Conservation (phyloP, 108 stramenopile genomes). For the Cyclotella atomus region DNA sequence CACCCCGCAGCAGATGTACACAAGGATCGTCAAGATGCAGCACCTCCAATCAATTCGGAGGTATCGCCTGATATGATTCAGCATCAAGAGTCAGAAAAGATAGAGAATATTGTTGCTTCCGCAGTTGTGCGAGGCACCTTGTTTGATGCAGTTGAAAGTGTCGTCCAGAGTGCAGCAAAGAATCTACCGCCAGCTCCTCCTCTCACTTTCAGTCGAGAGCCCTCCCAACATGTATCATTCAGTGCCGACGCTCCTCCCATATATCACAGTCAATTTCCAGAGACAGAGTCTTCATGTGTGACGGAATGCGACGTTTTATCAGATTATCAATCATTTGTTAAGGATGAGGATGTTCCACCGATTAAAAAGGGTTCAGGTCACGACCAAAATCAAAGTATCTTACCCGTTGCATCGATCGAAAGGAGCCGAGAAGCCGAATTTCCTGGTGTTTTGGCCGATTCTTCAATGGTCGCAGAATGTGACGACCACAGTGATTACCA, state of each 20-base stretch:
- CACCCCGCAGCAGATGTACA: no score
- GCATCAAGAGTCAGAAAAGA: not conserved
- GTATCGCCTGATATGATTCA: not conserved
- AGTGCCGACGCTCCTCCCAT: conserved; percentile 33
- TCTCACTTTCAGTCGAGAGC: no score
- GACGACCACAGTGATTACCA: conserved; percentile 26
- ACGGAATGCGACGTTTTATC: conserved; percentile 41
- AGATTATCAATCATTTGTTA: conserved; percentile 32
- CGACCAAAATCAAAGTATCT: not conserved
- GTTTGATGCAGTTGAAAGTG: conserved; percentile 1
- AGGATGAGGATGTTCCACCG: conserved; percentile 36
- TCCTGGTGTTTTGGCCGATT: conserved; percentile 19
- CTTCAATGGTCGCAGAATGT: conserved; percentile 26
- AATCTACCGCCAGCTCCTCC: not conserved
- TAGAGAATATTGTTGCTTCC: conserved; percentile 1
- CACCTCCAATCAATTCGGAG: not conserved
- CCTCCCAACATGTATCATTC: not conserved
- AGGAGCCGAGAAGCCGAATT: conserved; percentile 5
- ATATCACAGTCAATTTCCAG: conserved; percentile 29
- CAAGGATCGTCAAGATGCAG: not conserved
- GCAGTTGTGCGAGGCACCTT: not conserved
- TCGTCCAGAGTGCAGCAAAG: not conserved
- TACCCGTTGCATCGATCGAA: not conserved
- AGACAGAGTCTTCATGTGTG: conserved; percentile 28
- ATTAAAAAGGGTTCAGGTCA: not conserved